Evolutionary conservation across 2,329 filamentous ascomycete genomes (phyloP), one percentile per base, ranked within the genome.

Genomic region (Cercospora nicotianae): DNA sequence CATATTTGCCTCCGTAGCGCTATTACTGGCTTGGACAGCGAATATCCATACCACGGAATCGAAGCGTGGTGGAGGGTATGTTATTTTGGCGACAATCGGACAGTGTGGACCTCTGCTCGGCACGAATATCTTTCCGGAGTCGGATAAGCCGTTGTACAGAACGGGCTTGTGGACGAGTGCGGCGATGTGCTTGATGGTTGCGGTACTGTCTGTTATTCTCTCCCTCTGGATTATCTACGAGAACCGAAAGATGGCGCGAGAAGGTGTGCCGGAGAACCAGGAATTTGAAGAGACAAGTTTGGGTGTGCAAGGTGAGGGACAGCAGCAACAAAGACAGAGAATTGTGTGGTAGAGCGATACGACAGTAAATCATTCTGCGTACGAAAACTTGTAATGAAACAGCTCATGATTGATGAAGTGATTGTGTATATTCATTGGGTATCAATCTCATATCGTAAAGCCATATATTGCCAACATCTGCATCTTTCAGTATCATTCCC

Each of bases 21-120:
- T 81, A 1, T 69, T 79, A 5, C 70, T 81, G 60, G 74, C 77
- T 1, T 80, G 80, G 80, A 75, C 76, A 16, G 77, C 74, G 13
- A 82, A 80, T 67, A 78, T 77, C 23, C 77, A 81, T 59, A 73
- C 72, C 2, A 80, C 77, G 9, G 79, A 80, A 69, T 78, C 75
- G 20, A 80, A 78, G 69, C 70, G 79, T 5, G 77, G 77, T 0
- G 79, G 79, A 1, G 79, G 76, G 1, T 78, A 76, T 51, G 74
- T 75, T 6, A 78, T 82, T 31, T 70, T 82, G 31, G 76, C 75
- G n/a, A 80, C 77, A 1, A 71, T 81, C 9, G 81, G 81, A 1
- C 92, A 96, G 80, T 90, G 89, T 70, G 92, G 92, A 0, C 92
- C 92, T 1, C 79, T 87, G 3, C 74, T 87, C 0, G 85, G 85